These are phyloP conservation scores for Salix arbutifolia DNA, from an alignment of 345 rosid species.

Conservation along the genomic window DNA sequence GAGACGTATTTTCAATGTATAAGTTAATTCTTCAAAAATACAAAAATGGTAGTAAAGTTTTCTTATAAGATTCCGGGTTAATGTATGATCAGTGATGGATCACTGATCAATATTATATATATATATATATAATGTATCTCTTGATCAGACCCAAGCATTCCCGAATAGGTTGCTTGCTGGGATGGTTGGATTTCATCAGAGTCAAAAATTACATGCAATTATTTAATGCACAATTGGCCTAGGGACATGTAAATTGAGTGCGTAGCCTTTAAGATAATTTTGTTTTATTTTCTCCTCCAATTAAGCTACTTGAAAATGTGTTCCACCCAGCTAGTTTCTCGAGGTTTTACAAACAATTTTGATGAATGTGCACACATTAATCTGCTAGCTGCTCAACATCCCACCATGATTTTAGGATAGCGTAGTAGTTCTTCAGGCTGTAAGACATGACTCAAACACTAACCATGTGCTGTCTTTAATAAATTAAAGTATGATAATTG, in stretches of 20 bases:
- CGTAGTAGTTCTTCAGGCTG: neutral
- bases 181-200: neutral
- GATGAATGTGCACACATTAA: neutral
- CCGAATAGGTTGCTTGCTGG: neutral
- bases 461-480: neutral
- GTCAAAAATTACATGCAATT: neutral
- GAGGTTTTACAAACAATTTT: neutral
- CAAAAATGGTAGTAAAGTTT: too few relatives aligned
- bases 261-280: neutral
- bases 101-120: too few relatives aligned
- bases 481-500: neutral
- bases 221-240: neutral
- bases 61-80: too few relatives aligned
- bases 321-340: neutral
- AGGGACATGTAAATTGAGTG: neutral
- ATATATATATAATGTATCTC: too few relatives aligned
- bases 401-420: neutral
- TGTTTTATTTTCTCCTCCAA: neutral
- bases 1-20: too few relatives aligned
- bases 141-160: neutral
- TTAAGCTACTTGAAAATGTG: neutral
- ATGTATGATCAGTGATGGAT: too few relatives aligned
- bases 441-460: neutral
- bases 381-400: neutral
- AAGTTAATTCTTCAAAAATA: too few relatives aligned